These are phyloP conservation scores for Chrysosporium queenslandicum DNA, from an alignment of 2,329 filamentous ascomycete genomes.

Conservation along the genomic window DNA sequence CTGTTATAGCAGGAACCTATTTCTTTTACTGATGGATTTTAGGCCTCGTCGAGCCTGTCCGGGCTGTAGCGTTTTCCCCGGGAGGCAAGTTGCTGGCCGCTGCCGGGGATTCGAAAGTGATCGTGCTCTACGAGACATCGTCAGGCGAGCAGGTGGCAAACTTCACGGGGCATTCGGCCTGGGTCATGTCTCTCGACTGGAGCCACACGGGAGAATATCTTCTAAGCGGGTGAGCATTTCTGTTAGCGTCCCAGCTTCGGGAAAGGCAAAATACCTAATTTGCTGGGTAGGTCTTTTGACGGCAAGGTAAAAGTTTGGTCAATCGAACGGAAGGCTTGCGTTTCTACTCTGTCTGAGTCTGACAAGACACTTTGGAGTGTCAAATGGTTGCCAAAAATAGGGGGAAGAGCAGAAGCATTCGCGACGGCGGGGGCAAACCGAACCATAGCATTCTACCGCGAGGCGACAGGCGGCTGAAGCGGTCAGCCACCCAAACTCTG, in stretches of 20 bases:
- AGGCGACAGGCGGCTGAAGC: slow-evolving; percentile 59
- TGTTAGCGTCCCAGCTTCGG: not conserved
- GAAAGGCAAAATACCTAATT: not conserved
- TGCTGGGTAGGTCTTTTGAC: slow-evolving; percentile 55
- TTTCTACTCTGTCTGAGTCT: slow-evolving; percentile 87
- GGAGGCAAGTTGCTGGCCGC: slow-evolving; percentile 75
- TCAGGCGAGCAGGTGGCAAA: slow-evolving; percentile 90
- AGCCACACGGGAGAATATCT: slow-evolving; percentile 86
- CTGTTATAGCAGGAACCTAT: not conserved
- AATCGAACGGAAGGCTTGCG: slow-evolving; percentile 69
- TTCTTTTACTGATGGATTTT: slow-evolving; percentile 19
- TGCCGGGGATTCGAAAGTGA: slow-evolving; percentile 77
- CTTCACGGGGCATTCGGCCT: slow-evolving; percentile 66
- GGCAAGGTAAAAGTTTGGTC: slow-evolving; percentile 97
- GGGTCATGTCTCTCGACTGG: slow-evolving; percentile 89
- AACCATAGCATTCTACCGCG: slow-evolving; percentile 71
- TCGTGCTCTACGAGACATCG: slow-evolving; percentile 82
- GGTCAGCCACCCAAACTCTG: not conserved
- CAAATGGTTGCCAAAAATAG: slow-evolving; percentile 65
- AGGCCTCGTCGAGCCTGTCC: slow-evolving; percentile 80
- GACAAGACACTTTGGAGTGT: slow-evolving; percentile 77
- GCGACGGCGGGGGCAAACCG: slow-evolving; percentile 67
- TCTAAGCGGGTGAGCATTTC: slow-evolving; percentile 56
- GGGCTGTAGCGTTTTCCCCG: slow-evolving; percentile 79
- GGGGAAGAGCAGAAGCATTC: slow-evolving; percentile 55